A percentile compares a stretch with the other conserved stretches of the same genome.
phyloP scores from a whole-genome alignment of 306 rosid genomes.

The Vicia sativa region DNA sequence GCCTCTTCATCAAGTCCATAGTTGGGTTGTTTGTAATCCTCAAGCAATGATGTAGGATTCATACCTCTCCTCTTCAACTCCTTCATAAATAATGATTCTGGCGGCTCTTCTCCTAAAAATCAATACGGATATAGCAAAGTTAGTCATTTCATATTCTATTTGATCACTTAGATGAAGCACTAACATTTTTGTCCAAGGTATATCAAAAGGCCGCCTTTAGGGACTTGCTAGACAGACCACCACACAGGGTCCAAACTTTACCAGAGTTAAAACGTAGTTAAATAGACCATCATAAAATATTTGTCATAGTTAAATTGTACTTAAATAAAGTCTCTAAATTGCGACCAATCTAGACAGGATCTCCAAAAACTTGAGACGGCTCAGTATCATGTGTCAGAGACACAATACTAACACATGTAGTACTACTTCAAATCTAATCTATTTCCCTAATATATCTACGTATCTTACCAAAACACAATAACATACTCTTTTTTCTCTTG shows the following conservation, averaged over 20 bases:
- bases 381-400: too few relatives aligned
- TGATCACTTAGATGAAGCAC: neutral
- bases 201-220: too few relatives aligned
- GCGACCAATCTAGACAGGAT: too few relatives aligned
- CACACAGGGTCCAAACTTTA: too few relatives aligned
- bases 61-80: slow-evolving; percentile 92
- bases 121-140: slow-evolving; percentile 9
- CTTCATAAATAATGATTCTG: slow-evolving; percentile 94
- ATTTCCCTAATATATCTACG: neutral
- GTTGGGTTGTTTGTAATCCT: slow-evolving; percentile 65
- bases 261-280: too few relatives aligned
- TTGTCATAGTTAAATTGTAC: too few relatives aligned
- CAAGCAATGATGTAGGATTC: slow-evolving; percentile 91
- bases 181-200: too few relatives aligned
- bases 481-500: slow-evolving; percentile 8
- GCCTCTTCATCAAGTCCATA: slow-evolving; percentile 61
- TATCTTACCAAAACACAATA: slow-evolving; percentile 25
- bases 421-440: neutral
- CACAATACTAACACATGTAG: too few relatives aligned
- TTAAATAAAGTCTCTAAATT: too few relatives aligned
- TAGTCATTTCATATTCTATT: slow-evolving; percentile 11
- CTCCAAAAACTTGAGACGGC: too few relatives aligned
- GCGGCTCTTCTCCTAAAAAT: slow-evolving; percentile 82
- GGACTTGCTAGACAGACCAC: too few relatives aligned
- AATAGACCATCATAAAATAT: too few relatives aligned